Conservation (phyloP, 2,329 filamentous ascomycete genomes). For the Fusarium praegraminearum region DNA sequence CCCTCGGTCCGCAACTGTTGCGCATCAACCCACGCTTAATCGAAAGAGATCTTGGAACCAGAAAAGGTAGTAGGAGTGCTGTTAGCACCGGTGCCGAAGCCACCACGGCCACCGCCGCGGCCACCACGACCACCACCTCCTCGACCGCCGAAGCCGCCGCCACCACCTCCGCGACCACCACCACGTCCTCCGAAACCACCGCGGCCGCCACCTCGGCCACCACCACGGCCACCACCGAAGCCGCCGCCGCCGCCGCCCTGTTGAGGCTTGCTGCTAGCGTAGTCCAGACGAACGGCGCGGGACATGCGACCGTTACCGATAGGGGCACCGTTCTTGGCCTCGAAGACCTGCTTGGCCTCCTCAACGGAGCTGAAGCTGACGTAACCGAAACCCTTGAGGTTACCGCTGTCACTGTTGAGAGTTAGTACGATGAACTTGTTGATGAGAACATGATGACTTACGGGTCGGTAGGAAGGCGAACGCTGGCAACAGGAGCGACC, state of each 20-base stretch:
- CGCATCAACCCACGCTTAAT: constrained; percentile 55
- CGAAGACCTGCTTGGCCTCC: constrained; percentile 81
- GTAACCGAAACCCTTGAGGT: constrained; percentile 93
- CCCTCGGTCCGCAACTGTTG: constrained; percentile 55
- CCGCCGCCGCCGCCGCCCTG: constrained; percentile 67
- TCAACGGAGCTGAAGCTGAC: constrained; percentile 85
- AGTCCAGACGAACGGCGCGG: constrained; percentile 86
- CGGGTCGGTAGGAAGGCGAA: constrained; percentile 89
- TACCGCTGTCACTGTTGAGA: constrained; percentile 74
- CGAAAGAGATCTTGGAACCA: constrained; percentile 84
- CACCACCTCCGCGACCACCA: constrained; percentile 61
- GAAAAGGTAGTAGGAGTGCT: constrained; percentile 55
- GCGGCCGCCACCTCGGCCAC: constrained; percentile 64
- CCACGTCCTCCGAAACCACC: constrained; percentile 59
- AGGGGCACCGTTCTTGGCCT: constrained; percentile 74
- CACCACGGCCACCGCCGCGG: constrained; percentile 56
- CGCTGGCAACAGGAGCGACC: constrained; percentile 77
- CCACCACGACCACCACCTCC: constrained; percentile 60
- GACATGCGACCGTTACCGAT: constrained; percentile 74
- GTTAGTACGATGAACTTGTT: constrained; percentile 28
- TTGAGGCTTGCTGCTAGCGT: constrained; percentile 73
- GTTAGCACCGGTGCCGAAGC: constrained; percentile 41
- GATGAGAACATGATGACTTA: constrained; percentile 55
- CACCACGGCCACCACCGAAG: constrained; percentile 61
- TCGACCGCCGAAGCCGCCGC: constrained; percentile 60